A percentile compares a stretch with the other conserved stretches of the same genome.
phyloP scores from a whole-genome alignment of 495 filamentous ascomycete species.

The Aspergillus cristatus region DNA sequence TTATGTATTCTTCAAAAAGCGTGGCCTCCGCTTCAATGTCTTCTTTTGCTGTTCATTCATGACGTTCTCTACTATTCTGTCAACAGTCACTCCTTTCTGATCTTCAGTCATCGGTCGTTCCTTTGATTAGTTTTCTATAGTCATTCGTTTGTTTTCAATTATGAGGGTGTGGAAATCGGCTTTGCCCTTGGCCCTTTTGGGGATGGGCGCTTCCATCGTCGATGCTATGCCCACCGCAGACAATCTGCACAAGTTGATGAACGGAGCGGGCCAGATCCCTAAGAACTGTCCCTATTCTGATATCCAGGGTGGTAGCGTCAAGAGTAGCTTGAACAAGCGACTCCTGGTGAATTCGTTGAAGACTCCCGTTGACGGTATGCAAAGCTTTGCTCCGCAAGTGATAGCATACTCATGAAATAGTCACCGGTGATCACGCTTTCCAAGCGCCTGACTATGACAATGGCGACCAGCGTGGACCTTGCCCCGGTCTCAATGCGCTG shows the following conservation, averaged over 20 bases:
- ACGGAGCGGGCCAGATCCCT: neutral
- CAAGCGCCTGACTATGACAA: conserved; percentile 25
- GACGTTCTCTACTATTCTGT: too few relatives aligned
- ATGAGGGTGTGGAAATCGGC: conserved; percentile 2
- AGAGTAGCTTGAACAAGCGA: conserved; percentile 10
- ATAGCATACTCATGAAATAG: conserved; percentile 4
- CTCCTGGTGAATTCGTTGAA: conserved; percentile 19
- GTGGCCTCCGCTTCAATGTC: too few relatives aligned
- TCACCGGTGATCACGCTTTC: conserved; percentile 30
- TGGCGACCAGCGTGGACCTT: conserved; percentile 38
- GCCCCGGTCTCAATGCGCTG: conserved; percentile 43
- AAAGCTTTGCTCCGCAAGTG: too few relatives aligned
- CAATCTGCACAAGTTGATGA: conserved; percentile 3
- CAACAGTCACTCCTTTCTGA: too few relatives aligned
- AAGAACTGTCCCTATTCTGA: conserved; percentile 19
- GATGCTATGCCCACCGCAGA: neutral
- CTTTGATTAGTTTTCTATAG: too few relatives aligned
- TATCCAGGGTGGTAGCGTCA: conserved; percentile 3
- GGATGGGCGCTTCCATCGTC: neutral
- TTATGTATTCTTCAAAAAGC: too few relatives aligned
- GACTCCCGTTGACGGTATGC: conserved; percentile 20
- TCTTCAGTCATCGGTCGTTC: too few relatives aligned
- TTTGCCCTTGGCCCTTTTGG: neutral
- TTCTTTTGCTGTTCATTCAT: too few relatives aligned
- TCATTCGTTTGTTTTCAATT: neutral